Percentiles rank a stretch among this genome's conserved stretches.
Evolutionary conservation across 345 rosid species (phyloP).

Genomic region (Gossypium sturtianum): DNA sequence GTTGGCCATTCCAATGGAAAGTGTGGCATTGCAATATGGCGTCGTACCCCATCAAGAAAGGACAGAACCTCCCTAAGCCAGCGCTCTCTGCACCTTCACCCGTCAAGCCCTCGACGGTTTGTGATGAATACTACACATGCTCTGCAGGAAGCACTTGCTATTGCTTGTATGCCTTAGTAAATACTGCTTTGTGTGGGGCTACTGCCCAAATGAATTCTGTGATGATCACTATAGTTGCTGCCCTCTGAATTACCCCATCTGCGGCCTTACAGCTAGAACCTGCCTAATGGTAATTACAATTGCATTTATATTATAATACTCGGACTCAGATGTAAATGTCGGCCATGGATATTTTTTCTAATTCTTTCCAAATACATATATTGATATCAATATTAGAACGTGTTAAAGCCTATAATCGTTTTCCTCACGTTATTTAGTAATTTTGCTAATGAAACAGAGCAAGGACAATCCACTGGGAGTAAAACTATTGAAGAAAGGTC

Average conservation of each 20-base stretch:
- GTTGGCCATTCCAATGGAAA: slow-evolving; percentile 35
- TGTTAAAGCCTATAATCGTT: background rate
- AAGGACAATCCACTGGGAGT: slow-evolving; percentile 51
- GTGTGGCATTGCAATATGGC: slow-evolving; percentile 82
- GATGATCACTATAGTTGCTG: slow-evolving; percentile 70
- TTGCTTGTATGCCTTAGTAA: slow-evolving; percentile 45
- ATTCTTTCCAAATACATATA: too few species aligned
- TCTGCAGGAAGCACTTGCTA: slow-evolving; percentile 64
- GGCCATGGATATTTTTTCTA: too few species aligned
- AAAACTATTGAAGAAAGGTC: slow-evolving; percentile 40
- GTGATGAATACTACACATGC: slow-evolving; percentile 62
- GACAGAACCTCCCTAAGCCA: slow-evolving; percentile 67
- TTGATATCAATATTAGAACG: too few species aligned
- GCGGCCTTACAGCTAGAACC: slow-evolving; percentile 50
- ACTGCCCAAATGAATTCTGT: slow-evolving; percentile 80
- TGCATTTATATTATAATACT: too few species aligned
- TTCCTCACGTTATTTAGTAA: background rate
- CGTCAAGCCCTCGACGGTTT: slow-evolving; percentile 39
- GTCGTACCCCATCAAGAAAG: slow-evolving; percentile 63
- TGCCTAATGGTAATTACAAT: slow-evolving; percentile 49
- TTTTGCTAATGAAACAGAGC: slow-evolving; percentile 38
- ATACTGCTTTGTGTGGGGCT: slow-evolving; percentile 76
- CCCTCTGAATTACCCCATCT: slow-evolving; percentile 64
- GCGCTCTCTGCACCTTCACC: slow-evolving; percentile 67
- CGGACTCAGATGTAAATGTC: too few species aligned